Base-by-base conservation (phyloP, 805 yeast species). In the Candida nemodendra region DNA sequence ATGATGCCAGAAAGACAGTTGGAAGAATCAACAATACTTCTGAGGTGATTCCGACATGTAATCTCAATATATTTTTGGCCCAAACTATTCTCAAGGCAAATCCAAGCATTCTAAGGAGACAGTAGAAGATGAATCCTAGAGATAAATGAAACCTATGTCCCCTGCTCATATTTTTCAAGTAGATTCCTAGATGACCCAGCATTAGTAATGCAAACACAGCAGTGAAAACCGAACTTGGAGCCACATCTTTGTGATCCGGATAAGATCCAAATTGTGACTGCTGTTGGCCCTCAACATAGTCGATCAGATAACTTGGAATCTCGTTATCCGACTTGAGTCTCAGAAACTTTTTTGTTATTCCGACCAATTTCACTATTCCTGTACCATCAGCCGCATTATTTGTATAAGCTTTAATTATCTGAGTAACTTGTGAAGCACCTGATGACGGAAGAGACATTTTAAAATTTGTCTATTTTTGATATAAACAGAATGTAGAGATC, bases 191-290 rank as follows among this genome's bases (percentile, higher is more conserved):
- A 47, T 79, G 81, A 0, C 70, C 70, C 2, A 76, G n/a, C 30
- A 65, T 50, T 24, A 83, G 48, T 4, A 81, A 42, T 11, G 64
- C 56, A 45, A 78, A 83, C 1, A 74, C 61, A 0, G 73, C 84
- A 3, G 71, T 54, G 47, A 82, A 81, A 0, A 83, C 57, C 2
- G 76, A 76, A 39, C 73, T 64, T 3, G 89, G 89, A 2, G 78
- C 86, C 9, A 68, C 55, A 57, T 84, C 91, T 11, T 51, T 56
- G 16, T 30, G 30, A 18, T 51, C 50, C 3, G 88, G 86, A 51
- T 81, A 84, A 6, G 76, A 76, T 8, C 90, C 90, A 61, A 81
- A 81, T 28, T 79, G 56, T 6, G 76, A 62, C 36, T 65, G 69
- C 52, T 78, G 81, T 22, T 54, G 43, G 4, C 53, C 59, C 27